A percentile compares a stretch with the other conserved stretches of the same genome.
These are phyloP conservation scores for Trametes sanguinea DNA, from an alignment of 768 basidiomycete species.

Conservation along the genomic window DNA sequence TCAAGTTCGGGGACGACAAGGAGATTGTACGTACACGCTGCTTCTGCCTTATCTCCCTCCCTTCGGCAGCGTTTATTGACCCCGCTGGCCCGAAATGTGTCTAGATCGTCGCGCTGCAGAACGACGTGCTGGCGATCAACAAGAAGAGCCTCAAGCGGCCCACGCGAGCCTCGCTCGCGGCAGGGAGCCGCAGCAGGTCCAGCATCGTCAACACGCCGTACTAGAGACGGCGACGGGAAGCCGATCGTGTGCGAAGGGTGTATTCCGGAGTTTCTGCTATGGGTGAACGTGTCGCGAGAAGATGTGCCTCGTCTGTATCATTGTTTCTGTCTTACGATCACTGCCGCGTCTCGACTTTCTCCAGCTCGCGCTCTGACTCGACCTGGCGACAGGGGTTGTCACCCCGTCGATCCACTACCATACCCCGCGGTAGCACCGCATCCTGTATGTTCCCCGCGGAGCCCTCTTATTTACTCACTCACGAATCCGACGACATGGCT, in stretches of 20 bases:
- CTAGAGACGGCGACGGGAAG: slow-evolving; percentile 10
- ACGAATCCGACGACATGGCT: neutral
- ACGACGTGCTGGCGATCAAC: slow-evolving; percentile 91
- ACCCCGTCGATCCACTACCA: neutral
- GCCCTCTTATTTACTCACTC: neutral
- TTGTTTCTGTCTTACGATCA: neutral
- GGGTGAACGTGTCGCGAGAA: slow-evolving; percentile 11
- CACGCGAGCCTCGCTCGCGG: slow-evolving; percentile 68
- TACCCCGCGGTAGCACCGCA: slow-evolving; percentile 2
- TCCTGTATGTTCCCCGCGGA: neutral
- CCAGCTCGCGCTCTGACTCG: neutral
- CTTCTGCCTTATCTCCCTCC: neutral
- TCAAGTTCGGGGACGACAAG: slow-evolving; percentile 96
- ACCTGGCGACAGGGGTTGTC: neutral
- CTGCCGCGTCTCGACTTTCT: neutral
- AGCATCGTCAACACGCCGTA: slow-evolving; percentile 58
- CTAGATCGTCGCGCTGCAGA: slow-evolving; percentile 92
- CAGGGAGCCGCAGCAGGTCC: slow-evolving; percentile 53
- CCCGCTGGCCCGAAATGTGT: neutral
- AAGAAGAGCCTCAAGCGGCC: slow-evolving; percentile 91
- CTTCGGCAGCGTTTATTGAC: slow-evolving; percentile 8
- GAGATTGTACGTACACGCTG: slow-evolving; percentile 71
- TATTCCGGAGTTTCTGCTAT: neutral
- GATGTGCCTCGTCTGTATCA: slow-evolving; percentile 14
- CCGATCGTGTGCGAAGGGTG: neutral